Evolutionary conservation across 2,329 filamentous ascomycete genomes (phyloP), one percentile per base, ranked within the genome.

Genomic region (Beauveria rudraprayagi): DNA sequence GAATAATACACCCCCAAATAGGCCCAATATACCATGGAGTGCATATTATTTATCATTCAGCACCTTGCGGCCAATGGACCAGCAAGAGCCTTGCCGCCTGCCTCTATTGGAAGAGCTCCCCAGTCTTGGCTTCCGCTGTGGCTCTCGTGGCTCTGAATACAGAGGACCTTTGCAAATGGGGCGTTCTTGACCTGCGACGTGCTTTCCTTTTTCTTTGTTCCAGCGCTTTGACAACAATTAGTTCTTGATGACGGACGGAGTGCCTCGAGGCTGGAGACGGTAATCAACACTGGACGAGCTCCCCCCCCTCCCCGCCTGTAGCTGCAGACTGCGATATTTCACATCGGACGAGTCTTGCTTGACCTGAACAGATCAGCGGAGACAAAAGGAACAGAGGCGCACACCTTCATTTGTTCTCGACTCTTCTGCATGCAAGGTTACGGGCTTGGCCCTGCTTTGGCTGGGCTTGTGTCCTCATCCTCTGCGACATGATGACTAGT

Each of bases 321-420:
- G 40, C 22, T 51, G 56, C 47, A 34, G 56, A 19, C 19, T 7
- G 34, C 19, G 57, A 52, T 52, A 44, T 52, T 11, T n/a, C 48
- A 60, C 26, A 60, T 60, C 57, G 57, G 57, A 60, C 22, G 47
- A 59, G 34, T 43, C n/a, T 52, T 41, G 56, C 44, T 16, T 40
- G 26, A 52, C 37, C 47, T 52, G 37, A 28, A 26, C 56, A 51
- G 47, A 60, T 60, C 57, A 53, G 50, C 40, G 40, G 57, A 47
- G 47, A 59, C 43, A 41, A 26, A 24, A 22, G 28, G 56, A 50
- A 30, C 7, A 51, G 37, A 52, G 30, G n/a, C 24, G 50, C 30
- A 22, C 22, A 37, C 28, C 34, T 46, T 43, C 19, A 50, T 37
- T 26, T 53, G 50, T 60, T 60, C 57, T 60, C 50, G 57, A 53